Evolutionary conservation across 139 green algal genomes (phyloP).

Genomic region (Chlamydomonas sp.): DNA sequence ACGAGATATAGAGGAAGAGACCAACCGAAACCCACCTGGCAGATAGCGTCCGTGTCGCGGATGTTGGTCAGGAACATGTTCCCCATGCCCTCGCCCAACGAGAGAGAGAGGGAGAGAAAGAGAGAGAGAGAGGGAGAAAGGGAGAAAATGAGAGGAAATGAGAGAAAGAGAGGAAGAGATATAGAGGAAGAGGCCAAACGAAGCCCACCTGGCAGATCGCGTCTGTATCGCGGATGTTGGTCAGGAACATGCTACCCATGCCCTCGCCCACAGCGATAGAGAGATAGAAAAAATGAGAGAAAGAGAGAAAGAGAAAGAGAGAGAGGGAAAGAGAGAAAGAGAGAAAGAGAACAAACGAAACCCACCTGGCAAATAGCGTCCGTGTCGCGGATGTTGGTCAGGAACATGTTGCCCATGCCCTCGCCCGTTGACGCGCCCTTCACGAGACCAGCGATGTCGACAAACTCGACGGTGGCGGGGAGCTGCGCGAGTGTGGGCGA

Average conservation of each 20-base stretch:
- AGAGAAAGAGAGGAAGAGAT: too few species aligned
- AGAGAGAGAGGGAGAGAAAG: too few species aligned
- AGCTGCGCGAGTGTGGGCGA: conserved; percentile 36
- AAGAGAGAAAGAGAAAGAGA: background rate
- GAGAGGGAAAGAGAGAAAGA: background rate
- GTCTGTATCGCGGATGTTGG: conserved; percentile 91
- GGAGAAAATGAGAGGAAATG: too few species aligned
- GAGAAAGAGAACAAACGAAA: background rate
- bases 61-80: too few species aligned
- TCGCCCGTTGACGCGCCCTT: conserved; percentile 81
- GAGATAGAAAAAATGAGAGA: background rate
- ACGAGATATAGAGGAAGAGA: too few species aligned
- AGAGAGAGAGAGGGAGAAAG: background rate
- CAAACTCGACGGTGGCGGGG: conserved; percentile 90
- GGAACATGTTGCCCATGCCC: conserved; percentile 97
- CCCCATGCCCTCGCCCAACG: too few species aligned
- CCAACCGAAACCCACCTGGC: too few species aligned
- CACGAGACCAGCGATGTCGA: conserved; percentile 96
- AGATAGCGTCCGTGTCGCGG: too few species aligned
- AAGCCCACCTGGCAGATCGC: conserved; percentile 74
- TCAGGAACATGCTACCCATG: background rate
- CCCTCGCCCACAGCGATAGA: too few species aligned
- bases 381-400: conserved; percentile 92
- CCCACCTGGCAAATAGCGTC: conserved; percentile 84
- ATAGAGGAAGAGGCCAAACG: background rate